phyloP scores from a whole-genome alignment of 441 rosid genomes.

The Populus hybrid region DNA sequence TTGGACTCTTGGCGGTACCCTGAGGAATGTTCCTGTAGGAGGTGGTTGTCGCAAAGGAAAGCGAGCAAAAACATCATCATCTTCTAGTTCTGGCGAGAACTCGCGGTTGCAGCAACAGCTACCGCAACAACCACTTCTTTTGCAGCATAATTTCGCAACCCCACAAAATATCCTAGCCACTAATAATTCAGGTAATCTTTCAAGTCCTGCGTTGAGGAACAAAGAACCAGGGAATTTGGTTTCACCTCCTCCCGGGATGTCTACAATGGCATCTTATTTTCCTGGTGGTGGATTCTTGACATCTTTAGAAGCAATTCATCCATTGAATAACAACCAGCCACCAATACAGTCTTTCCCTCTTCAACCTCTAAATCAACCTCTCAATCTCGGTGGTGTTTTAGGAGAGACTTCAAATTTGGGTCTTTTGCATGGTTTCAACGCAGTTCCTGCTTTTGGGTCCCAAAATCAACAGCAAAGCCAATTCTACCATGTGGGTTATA shows the following conservation, averaged over 20 bases:
- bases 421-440: constrained; percentile 35
- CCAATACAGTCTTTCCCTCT: constrained; percentile 12
- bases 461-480: constrained; percentile 28
- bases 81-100: constrained; percentile 28
- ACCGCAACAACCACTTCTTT: constrained; percentile 1
- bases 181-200: constrained; percentile 10
- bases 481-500: constrained; percentile 20
- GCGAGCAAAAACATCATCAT: constrained; percentile 31
- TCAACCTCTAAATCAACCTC: constrained; percentile 21
- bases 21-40: constrained; percentile 72
- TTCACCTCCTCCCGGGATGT: constrained; percentile 15
- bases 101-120: constrained; percentile 11
- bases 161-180: constrained; percentile 19
- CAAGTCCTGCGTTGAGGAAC: constrained; percentile 16
- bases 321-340: constrained; percentile 25
- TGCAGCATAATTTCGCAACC: background rate
- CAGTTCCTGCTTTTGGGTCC: constrained; percentile 27
- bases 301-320: constrained; percentile 40
- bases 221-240: constrained; percentile 22
- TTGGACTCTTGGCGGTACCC: constrained; percentile 85
- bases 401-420: constrained; percentile 35
- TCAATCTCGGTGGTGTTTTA: constrained; percentile 20
- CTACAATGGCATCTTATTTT: constrained; percentile 33
- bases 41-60: constrained; percentile 59
- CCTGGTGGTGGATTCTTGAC: constrained; percentile 38